phyloP scores from a whole-genome alignment of 805 yeast genomes.

The Suhomyces pyralidae region DNA sequence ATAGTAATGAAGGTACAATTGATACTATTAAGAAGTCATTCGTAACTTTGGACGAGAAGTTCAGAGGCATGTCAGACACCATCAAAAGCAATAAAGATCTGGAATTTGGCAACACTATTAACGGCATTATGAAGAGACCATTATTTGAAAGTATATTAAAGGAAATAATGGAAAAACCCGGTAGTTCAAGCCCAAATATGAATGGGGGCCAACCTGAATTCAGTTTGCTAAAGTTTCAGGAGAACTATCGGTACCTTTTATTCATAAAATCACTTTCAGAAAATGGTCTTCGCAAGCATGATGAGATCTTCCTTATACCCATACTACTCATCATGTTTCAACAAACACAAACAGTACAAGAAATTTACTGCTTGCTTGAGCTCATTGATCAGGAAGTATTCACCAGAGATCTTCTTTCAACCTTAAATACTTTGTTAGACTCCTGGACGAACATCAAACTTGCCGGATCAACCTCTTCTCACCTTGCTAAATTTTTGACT shows the following conservation, averaged over 20 bases:
- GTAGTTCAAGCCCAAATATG: slow-evolving; percentile 1
- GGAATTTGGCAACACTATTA: slow-evolving; percentile 30
- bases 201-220: slow-evolving; percentile 3
- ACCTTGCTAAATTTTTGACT: slow-evolving; percentile 20
- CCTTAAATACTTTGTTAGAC: slow-evolving; percentile 24
- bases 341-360: slow-evolving; percentile 17
- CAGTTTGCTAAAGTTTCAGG: slow-evolving; percentile 14
- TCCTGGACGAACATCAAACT: slow-evolving; percentile 24
- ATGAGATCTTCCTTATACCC: slow-evolving; percentile 40
- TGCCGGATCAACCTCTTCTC: slow-evolving; percentile 16
- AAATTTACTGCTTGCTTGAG: slow-evolving; percentile 31
- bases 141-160: slow-evolving; percentile 23
- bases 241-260: slow-evolving; percentile 28
- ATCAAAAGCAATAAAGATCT: slow-evolving; percentile 29
- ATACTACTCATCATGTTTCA: slow-evolving; percentile 30
- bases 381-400: slow-evolving; percentile 33
- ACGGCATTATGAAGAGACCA: slow-evolving; percentile 26
- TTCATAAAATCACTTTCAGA: slow-evolving; percentile 38
- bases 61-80: slow-evolving; percentile 23
- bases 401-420: slow-evolving; percentile 22
- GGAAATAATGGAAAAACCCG: slow-evolving; percentile 6
- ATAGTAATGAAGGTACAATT: slow-evolving; percentile 12
- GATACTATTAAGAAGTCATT: slow-evolving; percentile 18
- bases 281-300: slow-evolving; percentile 36
- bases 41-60: slow-evolving; percentile 18